phyloP scores from a whole-genome alignment of 225 moss, liverwort and hornwort genomes.

The Asterella californica region DNA sequence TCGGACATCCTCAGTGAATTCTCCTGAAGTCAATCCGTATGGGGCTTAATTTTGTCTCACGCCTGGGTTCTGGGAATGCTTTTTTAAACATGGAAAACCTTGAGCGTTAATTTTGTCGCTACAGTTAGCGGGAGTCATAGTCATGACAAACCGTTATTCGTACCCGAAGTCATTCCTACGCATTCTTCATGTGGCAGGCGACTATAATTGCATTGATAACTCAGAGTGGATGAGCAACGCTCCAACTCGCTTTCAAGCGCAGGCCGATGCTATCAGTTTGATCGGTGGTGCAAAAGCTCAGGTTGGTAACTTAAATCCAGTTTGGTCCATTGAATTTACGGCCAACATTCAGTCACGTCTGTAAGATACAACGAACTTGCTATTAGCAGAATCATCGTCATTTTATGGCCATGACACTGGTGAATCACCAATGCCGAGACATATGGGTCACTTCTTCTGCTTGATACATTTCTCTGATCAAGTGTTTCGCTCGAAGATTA shows the following conservation, averaged over 20 bases:
- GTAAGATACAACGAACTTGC: neutral
- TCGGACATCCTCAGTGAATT: neutral
- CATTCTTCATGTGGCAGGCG: constrained; percentile 49
- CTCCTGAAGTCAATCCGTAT: neutral
- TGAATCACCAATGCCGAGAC: no score
- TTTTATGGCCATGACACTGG: no score
- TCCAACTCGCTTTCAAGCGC: constrained; percentile 95
- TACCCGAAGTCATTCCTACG: neutral
- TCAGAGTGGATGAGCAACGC: constrained; percentile 99
- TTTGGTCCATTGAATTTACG: neutral
- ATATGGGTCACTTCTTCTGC: no score
- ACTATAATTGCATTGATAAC: constrained; percentile 99
- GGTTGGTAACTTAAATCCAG: no score
- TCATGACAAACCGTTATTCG: neutral
- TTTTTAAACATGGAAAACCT: no score
- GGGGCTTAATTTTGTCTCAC: no score
- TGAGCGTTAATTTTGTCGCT: neutral
- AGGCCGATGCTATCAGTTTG: constrained; percentile 94
- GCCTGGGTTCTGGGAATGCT: no score
- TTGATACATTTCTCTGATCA: no score
- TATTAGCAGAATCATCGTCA: no score
- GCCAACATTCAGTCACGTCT: neutral
- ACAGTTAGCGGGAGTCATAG: neutral
- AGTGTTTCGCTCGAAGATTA: no score
- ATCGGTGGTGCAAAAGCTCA: constrained; percentile 99